Evolutionary conservation across 2,329 filamentous ascomycete genomes (phyloP), one percentile per base, ranked within the genome.

Genomic region (Trichoderma simmonsii): DNA sequence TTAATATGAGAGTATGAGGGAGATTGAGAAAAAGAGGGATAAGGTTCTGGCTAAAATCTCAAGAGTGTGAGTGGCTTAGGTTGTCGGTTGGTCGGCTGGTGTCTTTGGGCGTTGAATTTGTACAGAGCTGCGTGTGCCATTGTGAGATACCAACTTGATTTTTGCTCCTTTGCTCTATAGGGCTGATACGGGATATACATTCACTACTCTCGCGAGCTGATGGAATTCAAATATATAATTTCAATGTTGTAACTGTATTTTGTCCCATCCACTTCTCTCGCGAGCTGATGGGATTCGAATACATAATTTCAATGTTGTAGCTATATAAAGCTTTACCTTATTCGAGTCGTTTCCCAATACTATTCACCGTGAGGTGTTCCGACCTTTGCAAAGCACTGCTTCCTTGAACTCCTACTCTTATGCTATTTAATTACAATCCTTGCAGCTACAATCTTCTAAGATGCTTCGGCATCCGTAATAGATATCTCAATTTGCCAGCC

Each of bases 141-240:
- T 74, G 70, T 70, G 72, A 75, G 73, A 79, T 79, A 79, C 76
- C 75, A 76, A 73, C 71, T 75, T 75, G 74, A 72, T 70, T 74
- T 71, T 39, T 67, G 54, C 62, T 67, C 32, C 9, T 64, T 15
- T 62, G 28, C 26, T 34, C 15, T 60, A 60, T 12, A 32, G 28
- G 9, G 28, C 34, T 24, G 48, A 54, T 24, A 54, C 11, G 21
- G 48, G 48, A 51, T 54, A 11, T 54, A 54, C 43, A 6, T 21
- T 51, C 43, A 11, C 43, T 24, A 6, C 43, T 51, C 43, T 51
- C 43, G n/a, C 43, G 43, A 51, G 43, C n/a, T 51, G 43, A 51
- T 21, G 43, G 9, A 24, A 24, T 51, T 21, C 9, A 6, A 24
- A 51, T 51, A 51, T 3, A 56, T 56, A 26, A 59, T n/a, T 32